These are phyloP conservation scores for Bimuria novae-zelandiae DNA, from an alignment of 2,329 filamentous ascomycete genomes.

Conservation along the genomic window DNA sequence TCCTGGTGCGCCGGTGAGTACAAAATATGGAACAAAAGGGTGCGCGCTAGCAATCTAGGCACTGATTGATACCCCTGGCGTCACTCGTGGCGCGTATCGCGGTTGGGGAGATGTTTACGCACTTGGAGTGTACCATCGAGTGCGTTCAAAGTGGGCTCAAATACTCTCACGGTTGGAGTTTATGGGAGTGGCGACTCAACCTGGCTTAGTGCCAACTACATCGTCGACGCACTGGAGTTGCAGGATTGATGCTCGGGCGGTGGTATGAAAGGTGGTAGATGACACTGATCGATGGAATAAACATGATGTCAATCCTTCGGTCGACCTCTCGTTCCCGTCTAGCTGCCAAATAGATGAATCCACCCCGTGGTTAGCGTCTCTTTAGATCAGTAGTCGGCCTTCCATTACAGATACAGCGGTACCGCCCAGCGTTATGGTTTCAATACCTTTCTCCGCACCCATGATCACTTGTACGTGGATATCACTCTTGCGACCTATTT, in stretches of 20 bases:
- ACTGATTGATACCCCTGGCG: constrained; percentile 27
- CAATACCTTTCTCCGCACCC: constrained; percentile 42
- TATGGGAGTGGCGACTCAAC: constrained; percentile 24
- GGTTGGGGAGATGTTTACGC: constrained; percentile 29
- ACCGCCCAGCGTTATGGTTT: constrained; percentile 50
- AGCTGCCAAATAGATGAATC: too few relatives aligned
- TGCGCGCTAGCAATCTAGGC: constrained; percentile 11
- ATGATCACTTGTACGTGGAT: constrained; percentile 54
- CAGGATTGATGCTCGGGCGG: constrained; percentile 15
- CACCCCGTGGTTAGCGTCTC: too few relatives aligned
- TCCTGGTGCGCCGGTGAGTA: constrained; percentile 27
- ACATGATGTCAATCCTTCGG: too few relatives aligned
- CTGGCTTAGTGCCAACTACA: constrained; percentile 31
- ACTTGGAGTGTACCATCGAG: constrained; percentile 27
- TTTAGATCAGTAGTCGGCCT: constrained; percentile 31
- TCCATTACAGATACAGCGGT: constrained; percentile 50
- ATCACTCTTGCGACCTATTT: constrained; percentile 57
- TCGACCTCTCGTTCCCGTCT: too few relatives aligned
- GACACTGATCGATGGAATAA: too few relatives aligned
- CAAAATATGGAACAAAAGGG: background rate
- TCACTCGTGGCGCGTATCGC: constrained; percentile 29
- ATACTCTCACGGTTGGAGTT: constrained; percentile 25
- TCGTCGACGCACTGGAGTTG: constrained; percentile 28
- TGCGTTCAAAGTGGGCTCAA: constrained; percentile 24
- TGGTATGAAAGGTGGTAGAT: background rate